Evolutionary conservation across 106 monocot species (phyloP).

Genomic region (Dioscorea dumetorum): DNA sequence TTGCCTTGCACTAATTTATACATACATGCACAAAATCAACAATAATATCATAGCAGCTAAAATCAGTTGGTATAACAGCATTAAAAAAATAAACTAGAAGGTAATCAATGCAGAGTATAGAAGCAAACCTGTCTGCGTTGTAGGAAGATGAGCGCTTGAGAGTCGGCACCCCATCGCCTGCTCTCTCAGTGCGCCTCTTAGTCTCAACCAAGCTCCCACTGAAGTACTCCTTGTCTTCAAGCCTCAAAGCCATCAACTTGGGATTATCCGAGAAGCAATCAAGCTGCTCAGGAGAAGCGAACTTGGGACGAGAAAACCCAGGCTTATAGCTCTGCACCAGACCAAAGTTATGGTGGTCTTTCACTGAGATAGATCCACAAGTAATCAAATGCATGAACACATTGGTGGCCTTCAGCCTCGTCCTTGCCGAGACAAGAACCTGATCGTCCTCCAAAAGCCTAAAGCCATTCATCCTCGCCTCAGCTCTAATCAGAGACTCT

Average conservation of each 20-base stretch:
- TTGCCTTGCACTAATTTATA: too few species aligned
- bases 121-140: constrained; percentile 57
- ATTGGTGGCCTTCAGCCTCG: constrained; percentile 43
- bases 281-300: constrained; percentile 36
- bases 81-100: too few species aligned
- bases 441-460: constrained; percentile 43
- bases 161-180: constrained; percentile 23
- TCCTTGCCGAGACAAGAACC: constrained; percentile 17
- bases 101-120: too few species aligned
- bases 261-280: constrained; percentile 38
- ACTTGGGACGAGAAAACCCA: constrained; percentile 39
- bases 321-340: constrained; percentile 39
- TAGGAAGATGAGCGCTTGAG: constrained; percentile 72
- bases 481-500: constrained; percentile 56
- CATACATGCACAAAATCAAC: too few species aligned
- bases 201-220: constrained; percentile 79
- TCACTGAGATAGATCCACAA: constrained; percentile 64
- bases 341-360: constrained; percentile 46
- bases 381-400: constrained; percentile 62
- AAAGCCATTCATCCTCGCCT: constrained; percentile 31
- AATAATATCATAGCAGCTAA: too few species aligned
- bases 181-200: constrained; percentile 43
- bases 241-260: constrained; percentile 30
- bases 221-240: constrained; percentile 72
- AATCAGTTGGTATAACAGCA: too few species aligned